Base-by-base conservation (phyloP, 2,329 filamentous ascomycete genomes). In the Cytospora piceicola region DNA sequence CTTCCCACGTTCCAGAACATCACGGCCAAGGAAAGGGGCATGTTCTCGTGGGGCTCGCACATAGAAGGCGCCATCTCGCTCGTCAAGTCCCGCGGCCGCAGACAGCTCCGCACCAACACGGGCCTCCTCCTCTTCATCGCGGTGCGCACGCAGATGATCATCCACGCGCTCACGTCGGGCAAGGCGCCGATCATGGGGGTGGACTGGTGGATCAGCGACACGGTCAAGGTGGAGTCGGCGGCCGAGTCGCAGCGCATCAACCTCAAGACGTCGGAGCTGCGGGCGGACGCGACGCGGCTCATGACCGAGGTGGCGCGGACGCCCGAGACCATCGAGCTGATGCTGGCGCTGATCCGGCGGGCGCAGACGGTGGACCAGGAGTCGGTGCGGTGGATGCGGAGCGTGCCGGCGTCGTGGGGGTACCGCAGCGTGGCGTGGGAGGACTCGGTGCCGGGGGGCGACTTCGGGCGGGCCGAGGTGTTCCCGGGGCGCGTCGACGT, bases 21-120 rank as follows among this genome's bases (percentile, higher is more conserved):
- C 54, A 82, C 82, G 0, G 82, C 84, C 15, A 83, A 81, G 65
- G 81, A 84, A 61, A 75, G 84, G 58, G 83, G 81, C 39, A 82
- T 83, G 72, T 76, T 83, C 63, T 85, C 85, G 1, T 89, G 87
- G 87, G 85, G 85, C 4, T 86, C 85, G 12, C 87, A 89, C 70
- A 82, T 85, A n/a, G 84, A 88, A 67, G 87, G 86, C 3, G 87
- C 87, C n/a, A 82, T 88, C 36, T 83, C 86, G 69, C 77, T 89
- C 1, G 84, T 87, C 61, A 85, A 84, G 72, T 80, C 82, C 12
- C 81, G 87, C 55, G 85, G 86, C 5, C 82, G 80, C 70, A 81
- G 83, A 68, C 85, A 87, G 70, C 72, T 87, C 12, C 77, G 77
- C 52, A 86, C 83, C 17, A 82, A 81, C 72, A 76, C 79, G 2